phyloP scores from a whole-genome alignment of 371 early-diverging fungal genomes.

The Encephalitozoon cuniculi region DNA sequence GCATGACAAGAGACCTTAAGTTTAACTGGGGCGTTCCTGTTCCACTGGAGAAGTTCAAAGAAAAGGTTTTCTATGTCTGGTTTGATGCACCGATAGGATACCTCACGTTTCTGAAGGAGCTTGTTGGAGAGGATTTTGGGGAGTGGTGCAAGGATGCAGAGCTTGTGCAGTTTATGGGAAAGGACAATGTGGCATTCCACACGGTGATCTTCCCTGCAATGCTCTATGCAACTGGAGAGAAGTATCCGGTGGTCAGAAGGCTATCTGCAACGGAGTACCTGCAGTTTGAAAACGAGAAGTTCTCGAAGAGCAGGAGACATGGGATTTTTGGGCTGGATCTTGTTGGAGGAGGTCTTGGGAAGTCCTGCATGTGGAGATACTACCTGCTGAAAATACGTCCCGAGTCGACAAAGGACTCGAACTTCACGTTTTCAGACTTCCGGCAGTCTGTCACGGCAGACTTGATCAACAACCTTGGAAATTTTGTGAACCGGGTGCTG shows the following conservation, averaged over 20 bases:
- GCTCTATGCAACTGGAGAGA: constrained; percentile 74
- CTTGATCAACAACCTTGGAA: constrained; percentile 89
- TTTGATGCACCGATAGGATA: constrained; percentile 94
- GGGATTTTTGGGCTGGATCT: constrained; percentile 94
- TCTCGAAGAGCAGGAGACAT: constrained; percentile 86
- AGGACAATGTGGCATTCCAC: constrained; percentile 99
- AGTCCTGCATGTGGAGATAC: constrained; percentile 91
- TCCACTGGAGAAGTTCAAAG: constrained; percentile 74
- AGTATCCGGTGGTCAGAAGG: constrained; percentile 72
- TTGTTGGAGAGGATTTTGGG: constrained; percentile 64
- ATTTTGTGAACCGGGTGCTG: constrained; percentile 90
- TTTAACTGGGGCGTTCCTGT: constrained; percentile 89
- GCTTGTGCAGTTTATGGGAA: constrained; percentile 98
- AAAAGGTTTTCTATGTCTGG: constrained; percentile 99
- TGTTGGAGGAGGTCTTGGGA: constrained; percentile 77
- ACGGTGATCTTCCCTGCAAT: constrained; percentile 90
- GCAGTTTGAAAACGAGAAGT: constrained; percentile 91
- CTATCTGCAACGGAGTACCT: constrained; percentile 93
- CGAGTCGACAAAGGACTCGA: constrained; percentile 78
- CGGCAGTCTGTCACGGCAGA: constrained; percentile 82
- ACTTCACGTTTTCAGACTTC: constrained; percentile 88
- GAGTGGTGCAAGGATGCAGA: constrained; percentile 85
- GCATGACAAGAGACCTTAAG: constrained; percentile 96
- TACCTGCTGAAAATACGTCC: constrained; percentile 88
- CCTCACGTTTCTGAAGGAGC: constrained; percentile 53